These are phyloP conservation scores for Penicillium angulare DNA, from an alignment of 495 filamentous ascomycete species.

Conservation along the genomic window DNA sequence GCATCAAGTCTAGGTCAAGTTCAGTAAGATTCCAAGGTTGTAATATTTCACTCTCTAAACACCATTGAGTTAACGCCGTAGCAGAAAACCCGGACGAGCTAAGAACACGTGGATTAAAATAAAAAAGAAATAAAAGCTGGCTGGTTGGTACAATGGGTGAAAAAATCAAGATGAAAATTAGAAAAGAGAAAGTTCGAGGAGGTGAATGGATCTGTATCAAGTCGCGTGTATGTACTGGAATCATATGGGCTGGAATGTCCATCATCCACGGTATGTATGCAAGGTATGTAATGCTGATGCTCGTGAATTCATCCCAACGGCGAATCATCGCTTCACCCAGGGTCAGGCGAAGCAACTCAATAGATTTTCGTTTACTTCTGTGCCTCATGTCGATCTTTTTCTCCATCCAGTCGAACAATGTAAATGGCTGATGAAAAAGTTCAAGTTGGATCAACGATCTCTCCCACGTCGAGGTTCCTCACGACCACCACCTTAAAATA, in stretches of 20 bases:
- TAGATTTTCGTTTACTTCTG: constrained; percentile 1
- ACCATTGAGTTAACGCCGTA: constrained; percentile 3
- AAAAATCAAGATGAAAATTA: constrained; percentile 17
- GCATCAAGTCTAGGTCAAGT: too few relatives aligned
- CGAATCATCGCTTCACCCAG: constrained; percentile 2
- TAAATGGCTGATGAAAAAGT: too few relatives aligned
- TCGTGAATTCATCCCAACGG: constrained; percentile 20
- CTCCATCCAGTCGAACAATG: too few relatives aligned
- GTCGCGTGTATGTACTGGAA: constrained; percentile 17
- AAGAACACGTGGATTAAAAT: constrained; percentile 5
- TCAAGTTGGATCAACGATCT: too few relatives aligned
- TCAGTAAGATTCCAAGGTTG: too few relatives aligned
- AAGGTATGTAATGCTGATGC: constrained; percentile 17
- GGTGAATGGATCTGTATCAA: constrained; percentile 1
- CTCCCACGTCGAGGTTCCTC: constrained; percentile 10
- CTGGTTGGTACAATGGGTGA: constrained; percentile 11
- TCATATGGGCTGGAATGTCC: constrained; percentile 5
- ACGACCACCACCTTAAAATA: constrained; percentile 12
- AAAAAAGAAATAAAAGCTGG: constrained; percentile 8
- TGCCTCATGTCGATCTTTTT: constrained; percentile 2
- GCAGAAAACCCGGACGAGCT: neutral
- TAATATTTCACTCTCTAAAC: constrained; percentile 8
- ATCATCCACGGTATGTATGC: constrained; percentile 13
- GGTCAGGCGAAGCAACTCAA: neutral
- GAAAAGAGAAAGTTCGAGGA: constrained; percentile 7